Percentiles rank a stretch among this genome's conserved stretches.
Conservation (phyloP, 805 yeast genomes). For the Isabelozyma pseudorhagii region DNA sequence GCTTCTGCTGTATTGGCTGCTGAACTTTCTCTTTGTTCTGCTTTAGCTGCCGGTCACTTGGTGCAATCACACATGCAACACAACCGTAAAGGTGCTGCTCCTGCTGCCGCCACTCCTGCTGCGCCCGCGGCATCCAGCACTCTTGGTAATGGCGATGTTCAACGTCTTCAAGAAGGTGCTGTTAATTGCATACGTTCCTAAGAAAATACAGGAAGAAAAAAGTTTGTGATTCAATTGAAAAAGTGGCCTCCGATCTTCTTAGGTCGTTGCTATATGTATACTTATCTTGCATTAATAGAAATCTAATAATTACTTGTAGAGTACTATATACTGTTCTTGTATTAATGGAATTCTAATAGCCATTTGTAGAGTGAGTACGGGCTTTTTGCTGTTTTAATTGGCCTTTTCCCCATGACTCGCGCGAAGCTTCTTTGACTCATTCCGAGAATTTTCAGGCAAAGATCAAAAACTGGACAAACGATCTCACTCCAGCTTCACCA, state of each 20-base stretch:
- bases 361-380: not conserved
- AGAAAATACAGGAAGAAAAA: not conserved
- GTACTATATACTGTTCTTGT: not conserved
- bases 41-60: constrained; percentile 97
- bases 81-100: constrained; percentile 66
- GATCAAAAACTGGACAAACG: not conserved
- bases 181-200: constrained; percentile 68
- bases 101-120: constrained; percentile 28
- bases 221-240: not conserved
- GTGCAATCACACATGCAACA: constrained; percentile 97
- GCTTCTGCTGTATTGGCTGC: constrained; percentile 96
- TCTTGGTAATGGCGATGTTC: constrained; percentile 17
- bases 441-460: too few species aligned
- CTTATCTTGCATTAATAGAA: not conserved
- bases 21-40: constrained; percentile 90
- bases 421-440: too few species aligned
- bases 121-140: constrained; percentile 19
- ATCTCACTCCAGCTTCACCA: not conserved
- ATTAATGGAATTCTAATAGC: not conserved
- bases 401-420: too few species aligned
- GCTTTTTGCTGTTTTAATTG: too few species aligned
- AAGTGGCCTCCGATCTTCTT: not conserved
- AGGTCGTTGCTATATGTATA: not conserved
- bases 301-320: not conserved
- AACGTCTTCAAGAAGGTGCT: constrained; percentile 67